These are phyloP conservation scores for Tulasnella sp. DNA, from an alignment of 768 basidiomycete genomes.

Conservation along the genomic window DNA sequence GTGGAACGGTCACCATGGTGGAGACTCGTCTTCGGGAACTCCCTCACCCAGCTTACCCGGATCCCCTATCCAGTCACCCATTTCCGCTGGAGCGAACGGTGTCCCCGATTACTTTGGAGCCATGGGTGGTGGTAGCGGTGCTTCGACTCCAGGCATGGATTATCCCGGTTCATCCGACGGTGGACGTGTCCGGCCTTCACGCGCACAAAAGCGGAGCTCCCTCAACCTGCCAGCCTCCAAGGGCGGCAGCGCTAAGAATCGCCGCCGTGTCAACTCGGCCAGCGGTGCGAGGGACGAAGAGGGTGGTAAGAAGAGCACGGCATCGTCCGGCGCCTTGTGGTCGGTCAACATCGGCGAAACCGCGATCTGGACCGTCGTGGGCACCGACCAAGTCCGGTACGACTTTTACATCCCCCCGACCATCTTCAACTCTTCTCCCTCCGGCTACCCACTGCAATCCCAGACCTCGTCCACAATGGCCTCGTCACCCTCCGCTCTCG, in stretches of 20 bases:
- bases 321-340: constrained; percentile 69
- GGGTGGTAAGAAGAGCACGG: constrained; percentile 53
- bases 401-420: constrained; percentile 89
- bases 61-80: constrained; percentile 65
- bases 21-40: constrained; percentile 36
- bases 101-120: constrained; percentile 26
- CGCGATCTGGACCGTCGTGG: constrained; percentile 91
- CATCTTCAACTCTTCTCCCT: constrained; percentile 16
- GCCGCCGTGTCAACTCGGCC: constrained; percentile 73
- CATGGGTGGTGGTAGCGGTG: constrained; percentile 37
- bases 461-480: constrained; percentile 31
- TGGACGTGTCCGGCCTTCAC: constrained; percentile 52
- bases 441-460: constrained; percentile 23
- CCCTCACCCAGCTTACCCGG: constrained; percentile 59
- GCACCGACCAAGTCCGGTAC: constrained; percentile 91
- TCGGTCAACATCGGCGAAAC: constrained; percentile 90
- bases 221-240: constrained; percentile 53
- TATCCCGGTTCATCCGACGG: constrained; percentile 64
- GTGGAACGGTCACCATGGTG: constrained; percentile 54
- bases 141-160: constrained; percentile 24
- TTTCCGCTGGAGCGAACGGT: constrained; percentile 35
- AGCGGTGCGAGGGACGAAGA: constrained; percentile 47
- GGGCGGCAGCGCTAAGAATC: constrained; percentile 45
- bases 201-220: constrained; percentile 48
- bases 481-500: constrained; percentile 65